These are phyloP conservation scores for Boletellus sp. DNA, from an alignment of 768 basidiomycete genomes.

Conservation along the genomic window DNA sequence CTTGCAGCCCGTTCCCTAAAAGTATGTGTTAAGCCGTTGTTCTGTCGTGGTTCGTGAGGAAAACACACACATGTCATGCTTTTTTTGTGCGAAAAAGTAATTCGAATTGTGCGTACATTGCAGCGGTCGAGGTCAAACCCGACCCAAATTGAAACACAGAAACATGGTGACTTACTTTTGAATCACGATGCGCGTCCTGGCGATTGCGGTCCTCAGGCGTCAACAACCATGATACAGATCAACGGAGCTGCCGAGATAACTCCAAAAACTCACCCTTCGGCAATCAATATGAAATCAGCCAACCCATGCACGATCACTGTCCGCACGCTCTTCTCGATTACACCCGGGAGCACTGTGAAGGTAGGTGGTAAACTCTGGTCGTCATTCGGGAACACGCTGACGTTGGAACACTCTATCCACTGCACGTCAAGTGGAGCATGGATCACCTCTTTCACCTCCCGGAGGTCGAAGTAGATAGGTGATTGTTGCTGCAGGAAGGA, in stretches of 20 bases:
- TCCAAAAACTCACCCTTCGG: constrained; percentile 58
- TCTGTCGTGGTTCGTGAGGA: constrained; percentile 29
- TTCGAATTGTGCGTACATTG: no score
- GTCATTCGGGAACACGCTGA: constrained; percentile 57
- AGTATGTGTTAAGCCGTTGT: constrained; percentile 14
- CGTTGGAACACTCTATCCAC: constrained; percentile 63
- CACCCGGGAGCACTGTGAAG: constrained; percentile 63
- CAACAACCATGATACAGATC: constrained; percentile 5
- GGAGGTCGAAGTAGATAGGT: constrained; percentile 67
- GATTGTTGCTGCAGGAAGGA: constrained; percentile 53
- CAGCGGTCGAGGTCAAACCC: neutral
- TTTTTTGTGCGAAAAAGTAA: neutral
- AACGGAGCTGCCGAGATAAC: neutral
- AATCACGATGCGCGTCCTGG: constrained; percentile 55
- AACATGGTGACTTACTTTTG: constrained; percentile 48
- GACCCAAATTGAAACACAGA: neutral
- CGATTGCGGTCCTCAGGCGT: neutral
- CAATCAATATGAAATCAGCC: constrained; percentile 69
- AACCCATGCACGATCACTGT: constrained; percentile 70
- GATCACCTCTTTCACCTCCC: constrained; percentile 61
- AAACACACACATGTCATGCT: constrained; percentile 40
- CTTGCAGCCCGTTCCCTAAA: constrained; percentile 58
- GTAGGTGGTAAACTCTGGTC: constrained; percentile 61
- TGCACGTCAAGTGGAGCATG: constrained; percentile 60
- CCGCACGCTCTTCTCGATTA: constrained; percentile 71